phyloP scores from a whole-genome alignment of 164 flowering plant genomes.

The Nymphaea thermarum region DNA sequence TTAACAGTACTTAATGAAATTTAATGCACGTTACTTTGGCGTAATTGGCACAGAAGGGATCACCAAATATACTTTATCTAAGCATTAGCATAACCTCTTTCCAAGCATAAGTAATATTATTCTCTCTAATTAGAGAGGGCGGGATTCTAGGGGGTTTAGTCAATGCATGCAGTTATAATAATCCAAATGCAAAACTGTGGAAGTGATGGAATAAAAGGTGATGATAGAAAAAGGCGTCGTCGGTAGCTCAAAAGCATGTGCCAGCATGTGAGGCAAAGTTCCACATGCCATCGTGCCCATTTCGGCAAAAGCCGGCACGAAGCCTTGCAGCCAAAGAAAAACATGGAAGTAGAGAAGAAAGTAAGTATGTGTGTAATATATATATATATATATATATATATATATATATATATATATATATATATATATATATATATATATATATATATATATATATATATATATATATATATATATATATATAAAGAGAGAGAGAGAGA shows the following conservation, averaged over 20 bases:
- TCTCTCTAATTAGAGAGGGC: background rate
- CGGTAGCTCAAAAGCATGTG: background rate
- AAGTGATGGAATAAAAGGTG: background rate
- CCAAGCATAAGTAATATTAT: no score
- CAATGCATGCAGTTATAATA: background rate
- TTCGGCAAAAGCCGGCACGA: background rate
- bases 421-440: no score
- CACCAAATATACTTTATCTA: no score
- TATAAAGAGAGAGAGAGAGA: no score
- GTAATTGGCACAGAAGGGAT: no score
- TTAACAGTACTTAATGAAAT: no score
- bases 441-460: no score
- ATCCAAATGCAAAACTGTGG: background rate
- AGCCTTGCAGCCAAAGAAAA: background rate
- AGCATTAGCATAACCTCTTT: no score
- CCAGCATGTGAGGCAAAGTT: background rate
- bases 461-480: no score
- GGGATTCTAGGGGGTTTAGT: background rate
- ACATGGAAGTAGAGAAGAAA: background rate
- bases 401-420: no score
- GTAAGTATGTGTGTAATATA: background rate
- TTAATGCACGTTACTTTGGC: no score
- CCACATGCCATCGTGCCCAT: background rate
- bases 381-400: no score
- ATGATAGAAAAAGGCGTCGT: background rate